Evolutionary conservation across 805 yeast species (phyloP), one percentile per base, ranked within the genome.

Genomic region (Monosporozyma unispora): DNA sequence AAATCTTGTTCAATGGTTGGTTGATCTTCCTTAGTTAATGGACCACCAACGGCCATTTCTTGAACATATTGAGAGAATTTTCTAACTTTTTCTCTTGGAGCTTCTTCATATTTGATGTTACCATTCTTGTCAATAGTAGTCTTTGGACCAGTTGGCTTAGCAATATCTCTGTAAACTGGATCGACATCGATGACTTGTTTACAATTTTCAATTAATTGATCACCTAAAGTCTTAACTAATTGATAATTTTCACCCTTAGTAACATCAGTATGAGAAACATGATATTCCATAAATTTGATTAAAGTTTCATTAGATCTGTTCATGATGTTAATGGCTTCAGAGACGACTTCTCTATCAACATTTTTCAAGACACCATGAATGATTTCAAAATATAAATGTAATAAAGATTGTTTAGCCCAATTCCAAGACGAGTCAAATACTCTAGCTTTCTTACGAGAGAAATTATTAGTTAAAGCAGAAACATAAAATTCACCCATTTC

Each of bases 341-440:
- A 80, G 54, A 93, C 95, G 55, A 95, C 89, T 73, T 93, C 96
- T 69, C 99, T 82, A 70, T 93, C 98, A 57, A 93, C 85, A 52
- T 87, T 83, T 80, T 69, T 84, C 54, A 89, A 78, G 56, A 87
- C 84, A 68, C 99, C 99, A 69, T 93, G 95, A 59, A 93, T 89
- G 62, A 93, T 89, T 70, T 93, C 97, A 67, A 80, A 93, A 73
- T 87, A 93, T 87, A 93, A 84, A 46, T 89, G 80, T 59, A 93
- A 74, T 53, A 93, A 86, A 68, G 93, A 96, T 75, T 93, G 99
- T 71, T 97, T 87, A 45, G 98, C 97, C 99, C 99, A 93, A 71
- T 95, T 95, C 99, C 99, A 93, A 71, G 90, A 89, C 21, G 97
- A 89, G 71, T 93, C 98, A 70, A 91, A 93, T 48, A 84, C 82